Evolutionary conservation across 1,284 basidiomycete genomes (phyloP), one percentile per base, ranked within the genome.

Genomic region (Macrocystidia cucumis): DNA sequence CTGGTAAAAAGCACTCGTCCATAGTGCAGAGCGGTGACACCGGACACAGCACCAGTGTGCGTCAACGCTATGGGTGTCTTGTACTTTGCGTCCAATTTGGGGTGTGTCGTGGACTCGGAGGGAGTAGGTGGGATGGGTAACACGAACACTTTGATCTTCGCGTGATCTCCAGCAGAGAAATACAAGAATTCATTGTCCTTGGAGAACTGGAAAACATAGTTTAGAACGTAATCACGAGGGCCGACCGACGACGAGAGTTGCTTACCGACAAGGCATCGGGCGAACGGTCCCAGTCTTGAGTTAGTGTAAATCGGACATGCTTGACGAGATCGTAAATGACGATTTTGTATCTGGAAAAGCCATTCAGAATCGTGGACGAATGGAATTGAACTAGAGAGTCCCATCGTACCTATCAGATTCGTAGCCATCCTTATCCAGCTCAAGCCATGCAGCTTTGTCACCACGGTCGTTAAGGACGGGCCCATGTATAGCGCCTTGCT

Each of bases 371-470:
- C n/a, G n/a, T n/a, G n/a, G n/a, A n/a, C n/a, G n/a, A n/a, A n/a
- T n/a, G n/a, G 16, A 38, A 34, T 17, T n/a, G 13, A 2, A 29
- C 14, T 18, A 30, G 3, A 42, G 19, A 24, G 23, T 25, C 12
- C 21, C 16, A 8, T 44, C 55, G 20, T 43, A 76, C 82, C 79
- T 72, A 52, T 87, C 86, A 34, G 82, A 72, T 58, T 96, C 91
- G 49, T 92, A 85, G 1, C 91, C 91, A 50, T 96, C 90, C 51
- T 84, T 55, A 31, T 80, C 78, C 44, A 91, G 72, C 57, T 96
- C 83, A 25, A 88, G 61, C 91, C 91, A 96, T 0, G 85, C 89
- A 1, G 78, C 74, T 56, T 84, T 86, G 36, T 69, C 70, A 0
- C 81, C 86, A 24, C 74, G 60, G 2, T 63, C 60, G 44, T 68